Evolutionary conservation across 768 basidiomycete species (phyloP).

Genomic region (Punctularia strigosozonata): DNA sequence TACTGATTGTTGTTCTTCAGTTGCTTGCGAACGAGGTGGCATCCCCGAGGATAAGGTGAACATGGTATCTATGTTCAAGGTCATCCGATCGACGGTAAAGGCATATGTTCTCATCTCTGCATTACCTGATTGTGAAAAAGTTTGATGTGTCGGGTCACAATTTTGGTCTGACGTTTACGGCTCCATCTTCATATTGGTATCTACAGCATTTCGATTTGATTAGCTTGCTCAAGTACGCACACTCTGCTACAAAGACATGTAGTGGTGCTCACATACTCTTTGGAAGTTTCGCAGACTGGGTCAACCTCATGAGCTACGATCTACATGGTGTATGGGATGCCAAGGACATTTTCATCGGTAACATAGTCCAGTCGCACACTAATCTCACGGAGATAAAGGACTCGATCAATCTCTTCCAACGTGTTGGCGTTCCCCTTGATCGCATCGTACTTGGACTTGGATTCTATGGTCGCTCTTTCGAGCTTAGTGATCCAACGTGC

Average conservation of each 20-base stretch:
- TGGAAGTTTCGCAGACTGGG: too few relatives aligned
- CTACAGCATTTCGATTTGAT: conserved; percentile 7
- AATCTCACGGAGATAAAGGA: conserved; percentile 1
- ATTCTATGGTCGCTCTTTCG: conserved; percentile 3
- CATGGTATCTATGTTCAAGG: conserved; percentile 1
- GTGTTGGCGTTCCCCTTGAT: neutral
- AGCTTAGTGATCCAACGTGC: conserved; percentile 1
- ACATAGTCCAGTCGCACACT: neutral
- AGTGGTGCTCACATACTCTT: too few relatives aligned
- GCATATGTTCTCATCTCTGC: too few relatives aligned
- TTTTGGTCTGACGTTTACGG: conserved; percentile 6
- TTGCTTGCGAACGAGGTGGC: conserved; percentile 4
- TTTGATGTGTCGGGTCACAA: too few relatives aligned
- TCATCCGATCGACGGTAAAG: neutral
- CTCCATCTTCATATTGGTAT: conserved; percentile 6
- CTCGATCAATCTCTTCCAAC: conserved; percentile 3
- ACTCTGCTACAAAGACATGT: too few relatives aligned
- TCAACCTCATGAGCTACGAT: conserved; percentile 6
- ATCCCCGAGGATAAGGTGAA: conserved; percentile 4
- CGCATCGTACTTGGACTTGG: conserved; percentile 3
- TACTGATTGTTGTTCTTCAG: too few relatives aligned
- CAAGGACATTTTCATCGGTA: neutral
- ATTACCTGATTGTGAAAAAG: too few relatives aligned
- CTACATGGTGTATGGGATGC: conserved; percentile 6
- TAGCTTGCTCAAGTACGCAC: neutral